A percentile compares a stretch with the other conserved stretches of the same genome.
These are phyloP conservation scores for Gossypium gossypioides DNA, from an alignment of 441 rosid species.

Conservation along the genomic window DNA sequence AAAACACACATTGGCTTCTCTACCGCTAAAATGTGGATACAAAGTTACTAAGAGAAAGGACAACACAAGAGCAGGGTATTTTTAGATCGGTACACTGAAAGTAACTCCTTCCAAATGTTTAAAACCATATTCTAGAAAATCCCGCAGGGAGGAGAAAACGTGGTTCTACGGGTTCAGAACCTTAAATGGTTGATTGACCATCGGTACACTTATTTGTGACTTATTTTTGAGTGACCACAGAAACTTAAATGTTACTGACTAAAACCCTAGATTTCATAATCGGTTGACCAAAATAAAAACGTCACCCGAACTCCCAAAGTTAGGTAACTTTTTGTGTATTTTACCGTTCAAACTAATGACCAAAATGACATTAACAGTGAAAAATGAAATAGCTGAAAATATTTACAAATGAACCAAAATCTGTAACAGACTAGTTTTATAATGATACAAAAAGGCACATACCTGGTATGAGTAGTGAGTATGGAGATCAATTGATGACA, in stretches of 20 bases:
- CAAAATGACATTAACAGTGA: not conserved
- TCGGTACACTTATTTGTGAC: too few relatives aligned
- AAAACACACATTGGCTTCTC: not conserved
- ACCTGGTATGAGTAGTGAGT: constrained; percentile 98
- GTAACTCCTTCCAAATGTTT: not conserved
- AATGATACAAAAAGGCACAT: constrained; percentile 8
- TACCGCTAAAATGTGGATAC: not conserved
- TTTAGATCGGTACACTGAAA: not conserved
- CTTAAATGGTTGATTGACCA: too few relatives aligned
- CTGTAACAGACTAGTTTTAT: not conserved
- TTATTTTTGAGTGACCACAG: not conserved
- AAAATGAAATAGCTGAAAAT: not conserved
- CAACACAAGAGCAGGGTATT: not conserved
- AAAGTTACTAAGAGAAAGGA: not conserved
- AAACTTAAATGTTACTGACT: not conserved
- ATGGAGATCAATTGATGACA: constrained; percentile 94
- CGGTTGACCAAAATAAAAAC: not conserved
- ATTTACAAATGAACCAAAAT: not conserved
- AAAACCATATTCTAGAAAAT: not conserved
- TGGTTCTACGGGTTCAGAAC: too few relatives aligned
- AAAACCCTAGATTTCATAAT: not conserved
- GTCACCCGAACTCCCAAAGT: not conserved
- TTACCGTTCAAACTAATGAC: not conserved
- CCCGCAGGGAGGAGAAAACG: too few relatives aligned
- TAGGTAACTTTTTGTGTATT: not conserved